phyloP scores from a whole-genome alignment of 768 basidiomycete species.

The Clavulina sp. region DNA sequence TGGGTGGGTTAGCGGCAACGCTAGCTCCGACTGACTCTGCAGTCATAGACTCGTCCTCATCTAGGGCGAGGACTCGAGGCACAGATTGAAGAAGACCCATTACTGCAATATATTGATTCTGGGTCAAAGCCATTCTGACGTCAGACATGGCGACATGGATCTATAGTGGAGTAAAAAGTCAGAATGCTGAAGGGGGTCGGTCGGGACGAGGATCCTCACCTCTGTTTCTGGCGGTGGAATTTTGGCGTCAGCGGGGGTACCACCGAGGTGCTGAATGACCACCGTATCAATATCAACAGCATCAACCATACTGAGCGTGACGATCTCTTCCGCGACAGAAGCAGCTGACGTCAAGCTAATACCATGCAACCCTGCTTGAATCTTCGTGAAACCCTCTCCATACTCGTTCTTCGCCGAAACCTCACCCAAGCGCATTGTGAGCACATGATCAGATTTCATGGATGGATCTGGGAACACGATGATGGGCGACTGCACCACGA shows the following conservation, averaged over 20 bases:
- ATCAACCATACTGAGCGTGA: slow-evolving; percentile 73
- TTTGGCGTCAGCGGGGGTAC: slow-evolving; percentile 34
- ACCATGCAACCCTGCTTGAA: slow-evolving; percentile 59
- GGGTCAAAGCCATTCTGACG: slow-evolving; percentile 66
- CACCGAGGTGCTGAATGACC: slow-evolving; percentile 35
- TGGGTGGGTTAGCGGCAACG: neutral
- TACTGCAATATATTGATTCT: slow-evolving; percentile 62
- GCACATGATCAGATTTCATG: slow-evolving; percentile 38
- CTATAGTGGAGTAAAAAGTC: slow-evolving; percentile 26
- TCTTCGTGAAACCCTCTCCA: slow-evolving; percentile 36
- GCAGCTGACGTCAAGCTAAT: slow-evolving; percentile 67
- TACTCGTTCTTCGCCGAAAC: slow-evolving; percentile 68
- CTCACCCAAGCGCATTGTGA: slow-evolving; percentile 77
- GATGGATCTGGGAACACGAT: slow-evolving; percentile 67
- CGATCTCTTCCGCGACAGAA: slow-evolving; percentile 28
- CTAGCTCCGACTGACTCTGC: slow-evolving; percentile 17
- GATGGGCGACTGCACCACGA: slow-evolving; percentile 87
- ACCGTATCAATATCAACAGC: slow-evolving; percentile 64
- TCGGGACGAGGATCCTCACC: slow-evolving; percentile 27
- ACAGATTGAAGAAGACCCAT: slow-evolving; percentile 50
- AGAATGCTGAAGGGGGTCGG: slow-evolving; percentile 4
- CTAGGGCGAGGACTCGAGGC: slow-evolving; percentile 36
- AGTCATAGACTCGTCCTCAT: slow-evolving; percentile 25
- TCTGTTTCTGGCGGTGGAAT: slow-evolving; percentile 50
- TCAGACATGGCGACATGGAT: slow-evolving; percentile 60